Evolutionary conservation across 192 early-diverging fungal species (phyloP), one percentile per base, ranked within the genome.

Genomic region (Podila epicladia): DNA sequence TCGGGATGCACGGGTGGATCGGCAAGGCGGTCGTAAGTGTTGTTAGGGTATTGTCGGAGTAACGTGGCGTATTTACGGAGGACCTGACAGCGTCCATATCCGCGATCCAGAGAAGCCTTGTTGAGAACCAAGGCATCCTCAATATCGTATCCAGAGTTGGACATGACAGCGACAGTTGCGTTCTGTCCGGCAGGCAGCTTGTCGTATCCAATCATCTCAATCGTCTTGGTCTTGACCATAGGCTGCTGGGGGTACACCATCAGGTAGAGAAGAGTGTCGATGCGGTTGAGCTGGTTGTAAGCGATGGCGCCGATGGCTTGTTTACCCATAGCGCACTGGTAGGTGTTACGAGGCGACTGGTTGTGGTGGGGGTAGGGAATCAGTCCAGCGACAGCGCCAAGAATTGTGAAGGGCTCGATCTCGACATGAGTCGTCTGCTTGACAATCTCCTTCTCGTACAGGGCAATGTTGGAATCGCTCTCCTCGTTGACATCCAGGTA

Each of bases 301-400:
- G 92, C 96, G 64, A 98, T 97, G 20, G 95, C 94, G 20, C 97
- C 97, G 62, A 99, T 99, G 41, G 98, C 97, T 87, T 99, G 98
- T 82, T 99, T 99, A 72, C 96, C 96, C 98, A 99, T 99, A 82
- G 97, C 97, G 67, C 93, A 98, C 89, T 98, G 97, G 83, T 98
- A 98, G 19, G 96, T 98, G 87, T 98, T 98, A 85, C 97, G 93
- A 35, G 97, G 97, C 65, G 94, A 96, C 86, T 99, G 97, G 84
- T 99, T 99, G 86, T 99, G 97, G 84, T 99, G 95, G 49, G 97
- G 97, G 82, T 96, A 99, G 45, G 97, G 97, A 90, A 99, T 98
- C 53, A 99, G 83, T 8, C 97, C 96, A n/a, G 97, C 97, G 19
- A 98, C 97, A 22, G 95, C 96, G 55, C 97, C 97, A 53, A 99